A percentile compares a stretch with the other conserved stretches of the same genome.
These are phyloP conservation scores for Cercophora samala DNA, from an alignment of 495 filamentous ascomycete genomes.

Conservation along the genomic window DNA sequence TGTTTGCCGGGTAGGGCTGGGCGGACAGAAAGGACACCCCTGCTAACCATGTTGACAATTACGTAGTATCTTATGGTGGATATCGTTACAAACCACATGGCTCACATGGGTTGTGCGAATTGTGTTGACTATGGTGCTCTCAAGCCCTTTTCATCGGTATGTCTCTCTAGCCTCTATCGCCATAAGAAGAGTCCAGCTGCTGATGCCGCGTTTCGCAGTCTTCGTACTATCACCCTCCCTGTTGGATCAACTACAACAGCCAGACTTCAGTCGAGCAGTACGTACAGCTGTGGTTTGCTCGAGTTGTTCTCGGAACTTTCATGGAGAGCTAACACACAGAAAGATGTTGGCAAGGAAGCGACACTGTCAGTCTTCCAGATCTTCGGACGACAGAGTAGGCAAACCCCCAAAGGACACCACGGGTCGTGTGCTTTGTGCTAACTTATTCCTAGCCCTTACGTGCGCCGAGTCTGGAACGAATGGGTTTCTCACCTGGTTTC, in stretches of 20 bases:
- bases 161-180: background rate
- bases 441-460: conserved; percentile 29
- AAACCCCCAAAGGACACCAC: background rate
- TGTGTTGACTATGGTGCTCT: conserved; percentile 60
- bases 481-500: conserved; percentile 65
- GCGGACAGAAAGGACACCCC: background rate
- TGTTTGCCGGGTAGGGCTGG: background rate
- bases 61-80: conserved; percentile 70
- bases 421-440: background rate
- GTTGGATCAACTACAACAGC: conserved; percentile 64
- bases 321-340: too few relatives aligned
- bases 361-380: conserved; percentile 62
- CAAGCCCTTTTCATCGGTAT: conserved; percentile 59
- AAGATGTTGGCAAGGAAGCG: conserved; percentile 65
- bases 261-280: conserved; percentile 40
- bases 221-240: conserved; percentile 65
- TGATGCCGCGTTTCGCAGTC: conserved; percentile 10
- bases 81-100: conserved; percentile 77
- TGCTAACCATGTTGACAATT: conserved; percentile 16
- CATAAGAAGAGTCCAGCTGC: background rate
- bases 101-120: conserved; percentile 52
- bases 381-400: conserved; percentile 57
- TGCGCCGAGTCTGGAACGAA: conserved; percentile 56
- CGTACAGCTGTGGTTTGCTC: too few relatives aligned
- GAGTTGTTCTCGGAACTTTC: too few relatives aligned